phyloP scores from a whole-genome alignment of 2,329 filamentous ascomycete species.

The Ophiostoma sp. region DNA sequence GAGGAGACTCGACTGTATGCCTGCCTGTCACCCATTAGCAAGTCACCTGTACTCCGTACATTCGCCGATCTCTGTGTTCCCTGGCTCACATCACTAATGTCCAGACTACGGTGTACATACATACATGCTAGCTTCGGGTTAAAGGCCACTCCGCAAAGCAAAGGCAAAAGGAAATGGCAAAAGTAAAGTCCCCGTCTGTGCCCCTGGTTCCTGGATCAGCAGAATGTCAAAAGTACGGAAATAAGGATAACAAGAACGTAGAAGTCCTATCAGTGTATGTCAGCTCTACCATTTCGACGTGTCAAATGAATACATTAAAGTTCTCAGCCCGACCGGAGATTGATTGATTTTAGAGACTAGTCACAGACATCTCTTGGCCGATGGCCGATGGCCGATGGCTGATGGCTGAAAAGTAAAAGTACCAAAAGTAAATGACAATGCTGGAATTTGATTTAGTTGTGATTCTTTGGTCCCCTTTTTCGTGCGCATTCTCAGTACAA shows the following conservation, averaged over 20 bases:
- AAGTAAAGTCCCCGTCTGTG: neutral
- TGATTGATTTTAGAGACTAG: neutral
- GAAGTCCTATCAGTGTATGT: neutral
- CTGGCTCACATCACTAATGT: neutral
- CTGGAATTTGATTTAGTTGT: neutral
- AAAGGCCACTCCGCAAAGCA: neutral
- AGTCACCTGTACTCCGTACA: neutral
- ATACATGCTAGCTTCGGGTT: no score
- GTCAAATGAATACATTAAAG: neutral
- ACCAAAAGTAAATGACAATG: neutral
- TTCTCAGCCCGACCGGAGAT: neutral
- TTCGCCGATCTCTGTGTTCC: neutral
- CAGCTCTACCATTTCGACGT: neutral
- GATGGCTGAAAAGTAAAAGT: neutral
- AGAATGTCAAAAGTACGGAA: neutral
- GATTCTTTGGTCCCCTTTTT: neutral
- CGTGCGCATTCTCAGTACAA: neutral
- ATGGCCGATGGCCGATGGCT: no score
- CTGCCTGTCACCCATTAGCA: neutral
- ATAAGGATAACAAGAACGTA: neutral
- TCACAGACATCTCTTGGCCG: no score
- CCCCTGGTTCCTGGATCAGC: neutral
- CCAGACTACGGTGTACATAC: no score
- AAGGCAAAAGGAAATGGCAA: neutral
- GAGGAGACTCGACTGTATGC: neutral